phyloP scores from a whole-genome alignment of 1,284 basidiomycete genomes.

The Peniophora sp. region DNA sequence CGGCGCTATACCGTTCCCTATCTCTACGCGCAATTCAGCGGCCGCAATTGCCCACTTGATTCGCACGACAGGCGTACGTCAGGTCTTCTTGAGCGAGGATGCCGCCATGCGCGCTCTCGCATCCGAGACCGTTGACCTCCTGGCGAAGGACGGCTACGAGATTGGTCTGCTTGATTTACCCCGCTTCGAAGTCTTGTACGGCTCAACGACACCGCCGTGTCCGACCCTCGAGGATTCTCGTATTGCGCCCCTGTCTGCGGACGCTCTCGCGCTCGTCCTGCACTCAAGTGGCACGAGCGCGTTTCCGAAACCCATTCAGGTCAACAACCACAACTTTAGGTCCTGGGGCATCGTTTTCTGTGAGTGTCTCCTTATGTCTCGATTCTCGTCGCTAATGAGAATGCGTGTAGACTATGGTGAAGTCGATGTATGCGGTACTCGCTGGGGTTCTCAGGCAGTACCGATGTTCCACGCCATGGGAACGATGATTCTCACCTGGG shows the following conservation, averaged over 20 bases:
- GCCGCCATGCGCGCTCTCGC: conserved; percentile 14
- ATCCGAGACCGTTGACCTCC: conserved; percentile 9
- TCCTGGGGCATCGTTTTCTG: conserved; percentile 8
- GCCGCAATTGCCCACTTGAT: conserved; percentile 21
- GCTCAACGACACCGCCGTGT: too few relatives aligned
- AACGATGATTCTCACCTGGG: conserved; percentile 15
- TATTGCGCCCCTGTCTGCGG: background rate
- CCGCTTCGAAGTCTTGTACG: conserved; percentile 7
- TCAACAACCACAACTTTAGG: conserved; percentile 15
- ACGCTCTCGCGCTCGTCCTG: background rate
- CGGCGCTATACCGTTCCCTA: conserved; percentile 16
- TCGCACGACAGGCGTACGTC: conserved; percentile 8
- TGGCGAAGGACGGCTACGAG: conserved; percentile 1
- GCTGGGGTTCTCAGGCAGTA: conserved; percentile 2
- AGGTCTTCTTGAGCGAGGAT: conserved; percentile 14
- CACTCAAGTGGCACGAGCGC: background rate
- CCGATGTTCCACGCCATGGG: conserved; percentile 19
- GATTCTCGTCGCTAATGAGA: conserved; percentile 6
- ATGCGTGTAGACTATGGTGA: conserved; percentile 9
- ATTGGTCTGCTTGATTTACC: background rate
- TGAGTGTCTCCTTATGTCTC: background rate
- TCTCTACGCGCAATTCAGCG: conserved; percentile 24
- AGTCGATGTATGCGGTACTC: background rate
- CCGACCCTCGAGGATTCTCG: background rate
- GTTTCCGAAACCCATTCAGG: conserved; percentile 24